Base-by-base conservation (phyloP, 345 rosid species). In the Euphorbia pulcherrima region DNA sequence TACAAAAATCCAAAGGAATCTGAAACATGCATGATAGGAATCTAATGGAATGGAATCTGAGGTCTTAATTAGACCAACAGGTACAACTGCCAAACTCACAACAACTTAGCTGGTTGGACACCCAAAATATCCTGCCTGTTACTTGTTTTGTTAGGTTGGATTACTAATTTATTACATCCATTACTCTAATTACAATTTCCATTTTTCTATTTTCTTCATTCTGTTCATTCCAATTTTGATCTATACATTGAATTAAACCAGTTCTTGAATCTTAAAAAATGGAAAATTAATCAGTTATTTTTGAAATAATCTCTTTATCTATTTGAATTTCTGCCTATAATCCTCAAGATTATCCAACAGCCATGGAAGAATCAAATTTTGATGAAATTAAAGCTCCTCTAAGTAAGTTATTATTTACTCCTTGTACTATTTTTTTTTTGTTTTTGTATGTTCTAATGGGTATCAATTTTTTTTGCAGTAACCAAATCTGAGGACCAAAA, bases 331-430 rank as follows among this genome's bases (percentile, higher is more conserved):
- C 47, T 41, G 47, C 47, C n/a, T n/a, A n/a, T n/a, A n/a, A n/a
- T n/a, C n/a, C n/a, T n/a, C n/a, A n/a, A n/a, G n/a, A n/a, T n/a
- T n/a, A n/a, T n/a, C n/a, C n/a, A n/a, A n/a, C n/a, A n/a, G n/a
- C 37, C 29, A 80, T 84, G 88, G 84, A 67, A 69, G 88, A 82
- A 70, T 63, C 71, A 8, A 7, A 68, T 12, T 61, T 74, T 7
- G 81, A 79, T 5, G 81, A 79, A 17, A 83, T 82, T 51, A 67
- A 58, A 77, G 56, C 80, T 23, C 86, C 86, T 73, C 80, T 85
- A 18, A 17, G 90, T 88, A 70, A 77, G 83, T 78, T 37, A n/a
- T n/a, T n/a, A n/a, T n/a, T n/a, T n/a, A n/a, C 21, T 39, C 58
- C 18, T 24, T 48, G 2, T 13, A 54, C 40, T 21, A 21, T 6